Conservation (phyloP, 257 asterid genomes). For the Paraleonurus japonicus region DNA sequence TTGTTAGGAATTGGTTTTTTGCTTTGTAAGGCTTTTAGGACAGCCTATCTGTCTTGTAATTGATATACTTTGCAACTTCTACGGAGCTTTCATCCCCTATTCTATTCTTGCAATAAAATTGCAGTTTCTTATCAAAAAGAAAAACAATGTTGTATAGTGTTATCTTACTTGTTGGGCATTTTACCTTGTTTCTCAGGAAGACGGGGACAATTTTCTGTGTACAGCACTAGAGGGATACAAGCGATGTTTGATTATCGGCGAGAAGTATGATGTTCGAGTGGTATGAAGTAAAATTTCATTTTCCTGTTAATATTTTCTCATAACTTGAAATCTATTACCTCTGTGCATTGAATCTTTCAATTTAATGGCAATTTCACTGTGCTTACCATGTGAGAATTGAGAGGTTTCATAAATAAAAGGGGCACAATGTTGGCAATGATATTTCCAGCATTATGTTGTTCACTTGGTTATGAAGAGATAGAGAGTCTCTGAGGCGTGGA, state of each 20-base stretch:
- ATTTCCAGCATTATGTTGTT: too few relatives aligned
- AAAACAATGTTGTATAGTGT: background rate
- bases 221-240: conserved; percentile 87
- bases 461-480: too few relatives aligned
- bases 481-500: too few relatives aligned
- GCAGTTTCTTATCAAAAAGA: too few relatives aligned
- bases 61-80: too few relatives aligned
- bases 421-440: too few relatives aligned
- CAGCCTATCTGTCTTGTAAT: too few relatives aligned
- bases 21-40: too few relatives aligned
- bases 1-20: too few relatives aligned
- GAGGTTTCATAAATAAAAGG: background rate
- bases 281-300: conserved; percentile 46
- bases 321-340: conserved; percentile 9
- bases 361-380: background rate
- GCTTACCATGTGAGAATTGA: conserved; percentile 9
- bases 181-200: conserved; percentile 63
- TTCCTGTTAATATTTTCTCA: conserved; percentile 16
- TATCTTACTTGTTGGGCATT: conserved; percentile 17
- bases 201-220: conserved; percentile 74
- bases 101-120: too few relatives aligned
- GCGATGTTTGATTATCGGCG: conserved; percentile 85
- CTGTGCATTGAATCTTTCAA: background rate
- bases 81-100: too few relatives aligned
- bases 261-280: conserved; percentile 91